phyloP scores from a whole-genome alignment of 1,139 yeast species.

The Lodderomyces pseudojiufengensis region DNA sequence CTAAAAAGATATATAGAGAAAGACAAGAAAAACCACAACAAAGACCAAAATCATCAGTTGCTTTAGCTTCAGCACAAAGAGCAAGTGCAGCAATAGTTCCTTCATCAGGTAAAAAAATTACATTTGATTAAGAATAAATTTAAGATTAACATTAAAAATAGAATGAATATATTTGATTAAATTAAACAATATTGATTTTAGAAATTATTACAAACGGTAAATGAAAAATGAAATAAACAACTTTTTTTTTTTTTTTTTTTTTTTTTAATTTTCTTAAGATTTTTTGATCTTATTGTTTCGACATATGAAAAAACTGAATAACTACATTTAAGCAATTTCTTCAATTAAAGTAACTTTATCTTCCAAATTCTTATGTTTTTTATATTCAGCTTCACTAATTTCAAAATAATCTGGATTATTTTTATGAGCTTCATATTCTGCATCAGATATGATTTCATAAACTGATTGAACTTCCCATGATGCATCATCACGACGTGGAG shows the following conservation, averaged over 20 bases:
- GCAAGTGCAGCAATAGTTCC: constrained; percentile 87
- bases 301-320: constrained; percentile 1
- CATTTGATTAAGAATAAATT: constrained; percentile 41
- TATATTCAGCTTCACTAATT: constrained; percentile 36
- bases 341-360: constrained; percentile 8
- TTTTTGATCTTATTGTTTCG: not conserved
- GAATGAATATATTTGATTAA: constrained; percentile 1
- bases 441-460: constrained; percentile 50
- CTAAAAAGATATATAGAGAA: constrained; percentile 9
- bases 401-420: constrained; percentile 50
- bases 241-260: not conserved
- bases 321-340: constrained; percentile 3
- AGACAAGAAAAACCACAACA: constrained; percentile 9
- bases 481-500: constrained; percentile 14
- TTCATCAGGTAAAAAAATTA: constrained; percentile 84
- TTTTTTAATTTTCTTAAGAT: not conserved
- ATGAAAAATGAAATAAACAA: not conserved
- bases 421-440: constrained; percentile 42
- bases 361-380: constrained; percentile 19
- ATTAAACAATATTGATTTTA: not conserved
- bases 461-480: constrained; percentile 38
- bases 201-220: not conserved
- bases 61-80: constrained; percentile 85
- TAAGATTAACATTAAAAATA: not conserved
- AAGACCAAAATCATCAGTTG: constrained; percentile 76